phyloP scores from a whole-genome alignment of 2,329 filamentous ascomycete species.

The Pseudogymnoascus sp. region DNA sequence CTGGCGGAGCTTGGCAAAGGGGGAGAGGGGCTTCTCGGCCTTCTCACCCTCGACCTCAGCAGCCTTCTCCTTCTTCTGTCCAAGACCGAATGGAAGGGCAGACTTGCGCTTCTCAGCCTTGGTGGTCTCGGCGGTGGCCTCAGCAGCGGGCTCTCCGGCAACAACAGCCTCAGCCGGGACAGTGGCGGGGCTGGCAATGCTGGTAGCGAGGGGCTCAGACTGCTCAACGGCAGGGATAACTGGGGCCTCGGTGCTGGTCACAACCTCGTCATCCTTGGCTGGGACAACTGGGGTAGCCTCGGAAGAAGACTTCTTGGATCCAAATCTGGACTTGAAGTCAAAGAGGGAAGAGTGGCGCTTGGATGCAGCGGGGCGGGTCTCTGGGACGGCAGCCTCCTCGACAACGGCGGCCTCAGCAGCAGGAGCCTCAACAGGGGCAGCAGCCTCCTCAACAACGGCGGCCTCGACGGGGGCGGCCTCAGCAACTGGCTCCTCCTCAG shows the following conservation, averaged over 20 bases:
- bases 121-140: constrained; percentile 31
- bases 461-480: constrained; percentile 22
- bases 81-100: constrained; percentile 51
- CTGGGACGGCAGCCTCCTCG: constrained; percentile 19
- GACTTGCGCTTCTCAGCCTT: constrained; percentile 54
- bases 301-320: constrained; percentile 21
- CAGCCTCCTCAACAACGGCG: constrained; percentile 35
- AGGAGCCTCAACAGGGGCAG: constrained; percentile 26
- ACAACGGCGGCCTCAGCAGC: constrained; percentile 25
- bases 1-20: constrained; percentile 30
- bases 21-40: constrained; percentile 25
- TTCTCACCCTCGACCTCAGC: constrained; percentile 39
- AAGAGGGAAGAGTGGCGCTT: constrained; percentile 30
- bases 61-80: constrained; percentile 55
- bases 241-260: constrained; percentile 22
- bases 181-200: constrained; percentile 22
- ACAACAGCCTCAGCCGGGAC: constrained; percentile 27
- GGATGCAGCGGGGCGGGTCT: constrained; percentile 26
- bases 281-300: constrained; percentile 22
- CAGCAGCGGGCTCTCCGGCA: constrained; percentile 30
- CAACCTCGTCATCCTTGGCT: constrained; percentile 26
- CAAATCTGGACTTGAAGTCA: constrained; percentile 25
- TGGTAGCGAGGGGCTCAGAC: constrained; percentile 25
- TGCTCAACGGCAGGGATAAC: constrained; percentile 29
- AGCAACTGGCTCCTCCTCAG: constrained; percentile 30